These are phyloP conservation scores for Conticribra weissflogii DNA, from an alignment of 108 stramenopile species.

Conservation along the genomic window DNA sequence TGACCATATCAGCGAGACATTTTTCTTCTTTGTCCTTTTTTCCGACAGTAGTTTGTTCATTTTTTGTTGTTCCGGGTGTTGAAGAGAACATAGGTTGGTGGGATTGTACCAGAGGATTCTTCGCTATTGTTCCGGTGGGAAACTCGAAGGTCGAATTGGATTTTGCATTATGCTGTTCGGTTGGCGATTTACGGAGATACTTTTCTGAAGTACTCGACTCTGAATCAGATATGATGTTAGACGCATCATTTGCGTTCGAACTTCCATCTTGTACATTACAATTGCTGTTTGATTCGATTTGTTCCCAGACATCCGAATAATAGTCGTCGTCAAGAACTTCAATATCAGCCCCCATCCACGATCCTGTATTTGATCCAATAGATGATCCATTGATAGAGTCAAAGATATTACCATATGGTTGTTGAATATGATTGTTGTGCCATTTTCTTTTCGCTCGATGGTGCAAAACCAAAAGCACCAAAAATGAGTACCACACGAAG, in stretches of 20 bases:
- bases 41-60: background rate
- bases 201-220: constrained; percentile 28
- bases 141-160: no score
- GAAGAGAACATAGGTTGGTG: constrained; percentile 16
- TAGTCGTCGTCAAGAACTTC: constrained; percentile 43
- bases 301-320: constrained; percentile 39
- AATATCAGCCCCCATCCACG: constrained; percentile 36
- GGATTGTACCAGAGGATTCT: background rate
- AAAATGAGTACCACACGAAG: constrained; percentile 28
- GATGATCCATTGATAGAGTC: constrained; percentile 19
- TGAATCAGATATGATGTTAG: constrained; percentile 37
- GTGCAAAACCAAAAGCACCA: constrained; percentile 27
- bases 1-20: constrained; percentile 50
- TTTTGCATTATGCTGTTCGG: no score
- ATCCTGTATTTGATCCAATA: background rate
- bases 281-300: constrained; percentile 16
- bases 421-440: constrained; percentile 7
- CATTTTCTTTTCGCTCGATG: constrained; percentile 4
- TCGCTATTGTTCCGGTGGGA: constrained; percentile 1
- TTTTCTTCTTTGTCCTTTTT: constrained; percentile 33
- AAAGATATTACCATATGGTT: constrained; percentile 32
- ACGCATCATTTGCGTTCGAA: constrained; percentile 3
- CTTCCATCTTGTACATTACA: background rate
- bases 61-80: background rate
- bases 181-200: no score